Evolutionary conservation across 2,329 filamentous ascomycete species (phyloP), one percentile per base, ranked within the genome.

Genomic region (Parasarocladium wereldwijsianum): DNA sequence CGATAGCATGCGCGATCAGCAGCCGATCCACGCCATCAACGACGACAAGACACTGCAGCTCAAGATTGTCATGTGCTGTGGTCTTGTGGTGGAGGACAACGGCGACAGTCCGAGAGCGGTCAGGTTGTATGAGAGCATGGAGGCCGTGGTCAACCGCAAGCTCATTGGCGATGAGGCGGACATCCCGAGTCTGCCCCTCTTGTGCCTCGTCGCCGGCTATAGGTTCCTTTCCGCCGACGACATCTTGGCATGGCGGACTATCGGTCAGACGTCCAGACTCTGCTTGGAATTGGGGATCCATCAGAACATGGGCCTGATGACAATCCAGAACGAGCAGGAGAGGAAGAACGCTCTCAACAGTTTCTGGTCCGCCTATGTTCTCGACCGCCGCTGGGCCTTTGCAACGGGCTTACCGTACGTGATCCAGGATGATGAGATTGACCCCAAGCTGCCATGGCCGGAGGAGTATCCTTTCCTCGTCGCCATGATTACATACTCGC

Each of bases 141-240:
- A 81, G 44, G 64, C 70, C 9, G 64, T 72, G 2, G 60, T 83
- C 17, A 79, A 93, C 51, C 66, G 66, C 34, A 70, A 66, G 50
- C 54, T 73, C 6, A 70, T 72, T 59, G 60, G 55, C 18, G 66
- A 70, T 14, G 52, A 56, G 6, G 58, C 58, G 26, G 55, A 63
- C 33, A 53, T 66, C 9, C 45, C 48, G 7, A 61, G 51, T 24
- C 49, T 73, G 13, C 63, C 66, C 0, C 54, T 71, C 12, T 43
- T 74, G 9, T 61, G 58, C 11, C 54, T 72, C 4, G 44, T 66
- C 32, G 64, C 64, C 6, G 66, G 65, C 14, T 94, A 85, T 50
- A 70, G 87, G 39, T 94, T 92, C 45, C 72, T 93, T 29, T 74
- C 72, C 22, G 85, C 87, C 41, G 82, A 93, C 38, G 86, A 94